These are phyloP conservation scores for Pleurozium schreberi DNA, from an alignment of 225 moss, liverwort and hornwort species.

Conservation along the genomic window DNA sequence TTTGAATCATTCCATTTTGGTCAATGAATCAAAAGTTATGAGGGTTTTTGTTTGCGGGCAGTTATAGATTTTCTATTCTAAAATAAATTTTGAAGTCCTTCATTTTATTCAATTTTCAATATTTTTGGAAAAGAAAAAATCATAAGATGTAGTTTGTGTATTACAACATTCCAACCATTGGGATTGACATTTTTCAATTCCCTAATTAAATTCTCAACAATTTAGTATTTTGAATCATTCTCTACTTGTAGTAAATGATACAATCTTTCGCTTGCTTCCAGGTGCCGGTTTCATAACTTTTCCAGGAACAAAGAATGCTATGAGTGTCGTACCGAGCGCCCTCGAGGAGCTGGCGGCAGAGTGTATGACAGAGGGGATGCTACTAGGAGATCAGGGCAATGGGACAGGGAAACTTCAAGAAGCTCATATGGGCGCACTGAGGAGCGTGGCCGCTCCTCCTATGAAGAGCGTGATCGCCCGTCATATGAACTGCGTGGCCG, in stretches of 20 bases:
- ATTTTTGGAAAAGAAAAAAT: no score
- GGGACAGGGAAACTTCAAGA: slow-evolving; percentile 29
- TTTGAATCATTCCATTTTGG: no score
- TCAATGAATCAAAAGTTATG: no score
- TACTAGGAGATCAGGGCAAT: slow-evolving; percentile 7
- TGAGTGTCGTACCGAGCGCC: slow-evolving; percentile 45
- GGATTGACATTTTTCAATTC: no score
- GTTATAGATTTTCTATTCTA: no score
- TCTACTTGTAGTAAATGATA: background rate
- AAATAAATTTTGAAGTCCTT: no score
- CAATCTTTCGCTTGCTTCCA: background rate
- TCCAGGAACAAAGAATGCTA: slow-evolving; percentile 47
- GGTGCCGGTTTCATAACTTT: slow-evolving; percentile 55
- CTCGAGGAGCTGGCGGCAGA: slow-evolving; percentile 30
- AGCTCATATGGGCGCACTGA: slow-evolving; percentile 21
- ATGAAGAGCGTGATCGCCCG: slow-evolving; percentile 3
- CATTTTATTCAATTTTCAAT: no score
- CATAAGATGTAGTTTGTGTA: no score
- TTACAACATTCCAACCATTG: no score
- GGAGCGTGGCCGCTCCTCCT: slow-evolving; percentile 19
- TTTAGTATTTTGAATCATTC: no score
- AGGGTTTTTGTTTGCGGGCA: no score
- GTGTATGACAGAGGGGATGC: slow-evolving; percentile 19
- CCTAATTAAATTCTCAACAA: no score
- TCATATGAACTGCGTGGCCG: background rate